Evolutionary conservation across 106 monocot genomes (phyloP), one percentile per base, ranked within the genome.

Genomic region (Acorus calamus): DNA sequence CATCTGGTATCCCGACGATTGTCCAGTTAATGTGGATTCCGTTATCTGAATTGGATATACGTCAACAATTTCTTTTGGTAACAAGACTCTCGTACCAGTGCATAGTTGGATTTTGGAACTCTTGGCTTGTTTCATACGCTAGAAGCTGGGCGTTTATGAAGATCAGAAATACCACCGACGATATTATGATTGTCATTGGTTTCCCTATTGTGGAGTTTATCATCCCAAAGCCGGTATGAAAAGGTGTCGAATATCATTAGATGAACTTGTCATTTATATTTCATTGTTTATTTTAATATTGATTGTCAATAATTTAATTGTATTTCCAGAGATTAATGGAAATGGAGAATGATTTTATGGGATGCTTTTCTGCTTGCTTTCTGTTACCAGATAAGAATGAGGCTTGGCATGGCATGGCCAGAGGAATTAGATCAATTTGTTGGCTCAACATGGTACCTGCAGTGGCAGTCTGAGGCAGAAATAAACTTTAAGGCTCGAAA

Each of bases 1-100:
- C 91, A 63, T 91, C 83, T 81, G 91, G 91, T 0, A 53, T 78
- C 81, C 91, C 86, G 53, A 91, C 91, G 11, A 4, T 74, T 71
- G 91, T 91, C 52, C 86, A 91, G n/a, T 78, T 91, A 51, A 91
- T 91, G 91, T 83, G 86, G 86, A 91, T 91, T 60, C 83, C 91
- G 50, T 81, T 91, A 7, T 81, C 81, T 8, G 91, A 91, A 47
- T 72, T 91, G 69, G 76, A 79, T 77, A 71, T 86, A 3, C 65
- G 44, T 46, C 78, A 86, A 64, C 91, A 91, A 66, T 64, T 86
- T 70, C 61, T 74, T n/a, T 64, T 91, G 58, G 57, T 64, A 44
- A 52, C 51, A 50, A 81, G 60, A 41, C 42, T 86, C 10, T 59
- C 69, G 62, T 77, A 71, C 68, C 73, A 78, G 57, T 73, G 61